Evolutionary conservation across 345 rosid species (phyloP).

Genomic region (Aquilaria sinensis): DNA sequence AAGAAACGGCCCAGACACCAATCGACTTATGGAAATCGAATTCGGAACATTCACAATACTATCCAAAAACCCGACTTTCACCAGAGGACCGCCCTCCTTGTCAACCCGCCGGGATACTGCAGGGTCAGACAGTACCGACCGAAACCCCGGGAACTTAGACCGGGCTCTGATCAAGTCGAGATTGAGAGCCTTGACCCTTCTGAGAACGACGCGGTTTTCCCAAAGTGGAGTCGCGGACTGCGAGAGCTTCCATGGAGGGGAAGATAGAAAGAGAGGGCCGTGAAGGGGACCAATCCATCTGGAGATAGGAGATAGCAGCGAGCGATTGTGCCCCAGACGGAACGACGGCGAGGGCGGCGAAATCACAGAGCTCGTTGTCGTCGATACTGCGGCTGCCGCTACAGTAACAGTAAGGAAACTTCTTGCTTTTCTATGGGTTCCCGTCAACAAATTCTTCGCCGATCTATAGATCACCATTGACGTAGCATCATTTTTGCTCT

Average conservation of each 20-base stretch:
- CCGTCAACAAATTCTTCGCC: slow-evolving; percentile 26
- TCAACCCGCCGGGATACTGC: slow-evolving; percentile 14
- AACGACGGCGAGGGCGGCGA: slow-evolving; percentile 29
- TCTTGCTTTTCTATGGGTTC: slow-evolving; percentile 24
- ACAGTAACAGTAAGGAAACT: slow-evolving; percentile 37
- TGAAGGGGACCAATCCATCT: slow-evolving; percentile 67
- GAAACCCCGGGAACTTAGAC: slow-evolving; percentile 22
- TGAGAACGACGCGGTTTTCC: slow-evolving; percentile 39
- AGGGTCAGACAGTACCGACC: slow-evolving; percentile 18
- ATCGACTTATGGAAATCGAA: slow-evolving; percentile 58
- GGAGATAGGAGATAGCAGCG: slow-evolving; percentile 31
- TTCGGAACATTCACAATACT: slow-evolving; percentile 81
- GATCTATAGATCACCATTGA: slow-evolving; percentile 59
- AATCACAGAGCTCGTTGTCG: slow-evolving; percentile 10
- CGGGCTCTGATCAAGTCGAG: slow-evolving; percentile 37
- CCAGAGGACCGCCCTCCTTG: slow-evolving; percentile 15
- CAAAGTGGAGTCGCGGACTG: slow-evolving; percentile 80
- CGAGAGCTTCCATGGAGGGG: slow-evolving; percentile 85
- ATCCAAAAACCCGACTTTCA: slow-evolving; percentile 23
- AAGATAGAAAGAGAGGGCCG: slow-evolving; percentile 73
- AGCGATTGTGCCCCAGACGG: slow-evolving; percentile 19
- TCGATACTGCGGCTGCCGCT: slow-evolving; percentile 5
- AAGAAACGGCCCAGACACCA: slow-evolving; percentile 84
- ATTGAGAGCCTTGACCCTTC: slow-evolving; percentile 50
- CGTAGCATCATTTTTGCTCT: slow-evolving; percentile 10